These are phyloP conservation scores for Linum tenue DNA, from an alignment of 345 rosid genomes.

Conservation along the genomic window DNA sequence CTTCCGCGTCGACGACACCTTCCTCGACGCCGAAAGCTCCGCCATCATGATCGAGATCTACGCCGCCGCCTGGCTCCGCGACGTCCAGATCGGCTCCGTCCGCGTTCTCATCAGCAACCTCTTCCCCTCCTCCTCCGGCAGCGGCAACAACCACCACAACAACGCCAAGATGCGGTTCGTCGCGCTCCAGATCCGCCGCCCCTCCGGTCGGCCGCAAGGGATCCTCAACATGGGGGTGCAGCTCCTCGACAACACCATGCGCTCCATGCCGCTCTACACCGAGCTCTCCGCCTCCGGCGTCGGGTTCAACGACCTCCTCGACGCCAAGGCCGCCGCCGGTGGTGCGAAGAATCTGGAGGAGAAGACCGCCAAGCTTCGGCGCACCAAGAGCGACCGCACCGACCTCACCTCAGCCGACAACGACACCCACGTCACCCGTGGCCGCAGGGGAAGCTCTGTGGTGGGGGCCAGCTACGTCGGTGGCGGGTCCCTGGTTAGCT, in stretches of 20 bases:
- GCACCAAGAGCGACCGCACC: conserved; percentile 61
- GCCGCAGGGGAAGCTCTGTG: background rate
- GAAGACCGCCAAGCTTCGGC: conserved; percentile 31
- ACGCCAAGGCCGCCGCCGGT: conserved; percentile 1
- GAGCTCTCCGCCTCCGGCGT: conserved; percentile 30
- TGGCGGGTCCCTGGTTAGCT: conserved; percentile 13
- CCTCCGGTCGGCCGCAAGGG: conserved; percentile 88
- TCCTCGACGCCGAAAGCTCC: conserved; percentile 43
- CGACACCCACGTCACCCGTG: background rate
- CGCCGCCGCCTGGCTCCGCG: conserved; percentile 81
- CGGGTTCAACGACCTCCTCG: conserved; percentile 13
- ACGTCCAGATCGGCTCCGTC: conserved; percentile 58
- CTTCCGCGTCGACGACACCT: conserved; percentile 62
- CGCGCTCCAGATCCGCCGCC: conserved; percentile 49
- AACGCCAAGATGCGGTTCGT: conserved; percentile 24
- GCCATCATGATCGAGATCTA: conserved; percentile 67
- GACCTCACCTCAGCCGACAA: conserved; percentile 27
- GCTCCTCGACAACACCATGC: conserved; percentile 53
- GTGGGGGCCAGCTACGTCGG: background rate
- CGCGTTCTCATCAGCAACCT: conserved; percentile 49
- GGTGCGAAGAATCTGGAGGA: conserved; percentile 13
- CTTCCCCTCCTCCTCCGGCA: conserved; percentile 16
- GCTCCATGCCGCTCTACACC: conserved; percentile 70
- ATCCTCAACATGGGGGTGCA: conserved; percentile 63
- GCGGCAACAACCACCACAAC: conserved; percentile 9